These are phyloP conservation scores for Amanita exitialis DNA, from an alignment of 768 basidiomycete species.

Conservation along the genomic window DNA sequence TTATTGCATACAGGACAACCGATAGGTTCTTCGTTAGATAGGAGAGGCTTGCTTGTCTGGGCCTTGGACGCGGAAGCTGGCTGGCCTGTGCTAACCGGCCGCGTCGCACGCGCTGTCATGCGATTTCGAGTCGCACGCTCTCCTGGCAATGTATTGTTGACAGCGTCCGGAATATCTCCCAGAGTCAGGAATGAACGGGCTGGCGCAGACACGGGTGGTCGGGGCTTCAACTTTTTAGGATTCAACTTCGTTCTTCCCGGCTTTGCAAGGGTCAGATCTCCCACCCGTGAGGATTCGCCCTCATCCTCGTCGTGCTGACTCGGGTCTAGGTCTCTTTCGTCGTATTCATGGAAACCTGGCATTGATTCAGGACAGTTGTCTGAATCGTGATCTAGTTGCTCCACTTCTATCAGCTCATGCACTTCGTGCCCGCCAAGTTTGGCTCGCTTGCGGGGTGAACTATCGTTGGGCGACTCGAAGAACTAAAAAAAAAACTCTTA, in stretches of 20 bases:
- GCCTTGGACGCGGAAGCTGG: background rate
- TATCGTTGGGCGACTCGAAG: constrained; percentile 32
- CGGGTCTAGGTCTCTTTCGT: constrained; percentile 26
- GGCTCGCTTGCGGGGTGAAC: constrained; percentile 28
- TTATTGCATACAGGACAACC: constrained; percentile 68
- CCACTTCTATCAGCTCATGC: constrained; percentile 11
- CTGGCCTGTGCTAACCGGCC: background rate
- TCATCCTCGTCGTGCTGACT: constrained; percentile 14
- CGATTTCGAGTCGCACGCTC: background rate
- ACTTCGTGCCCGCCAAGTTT: constrained; percentile 12
- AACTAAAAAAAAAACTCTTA: constrained; percentile 31
- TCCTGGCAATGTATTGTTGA: background rate
- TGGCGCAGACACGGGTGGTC: constrained; percentile 17
- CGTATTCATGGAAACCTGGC: constrained; percentile 45
- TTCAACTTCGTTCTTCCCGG: background rate
- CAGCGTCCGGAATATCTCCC: background rate
- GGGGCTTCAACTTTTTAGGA: constrained; percentile 6
- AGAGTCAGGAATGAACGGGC: constrained; percentile 9
- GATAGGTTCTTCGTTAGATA: constrained; percentile 19
- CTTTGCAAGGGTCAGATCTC: constrained; percentile 3
- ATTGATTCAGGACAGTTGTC: constrained; percentile 26
- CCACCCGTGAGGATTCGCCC: constrained; percentile 11
- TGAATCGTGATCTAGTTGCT: constrained; percentile 9
- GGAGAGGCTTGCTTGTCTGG: background rate
- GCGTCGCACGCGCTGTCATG: background rate